Evolutionary conservation across 495 filamentous ascomycete genomes (phyloP).

Genomic region (Talaromyces liani): DNA sequence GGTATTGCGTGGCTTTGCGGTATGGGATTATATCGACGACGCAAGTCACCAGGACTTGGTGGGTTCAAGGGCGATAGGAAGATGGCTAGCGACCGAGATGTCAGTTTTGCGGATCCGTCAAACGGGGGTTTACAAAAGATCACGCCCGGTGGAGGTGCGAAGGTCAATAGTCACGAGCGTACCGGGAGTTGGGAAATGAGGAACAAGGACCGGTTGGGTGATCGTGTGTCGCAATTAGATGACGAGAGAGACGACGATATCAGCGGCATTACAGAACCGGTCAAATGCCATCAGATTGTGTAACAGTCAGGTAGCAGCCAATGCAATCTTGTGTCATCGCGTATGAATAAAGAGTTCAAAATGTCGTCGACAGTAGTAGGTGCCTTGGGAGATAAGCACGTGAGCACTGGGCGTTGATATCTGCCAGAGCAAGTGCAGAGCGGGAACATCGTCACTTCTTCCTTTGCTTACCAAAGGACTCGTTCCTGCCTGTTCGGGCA

Average conservation of each 20-base stretch:
- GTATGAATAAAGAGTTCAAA: not conserved
- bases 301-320: conserved; percentile 10
- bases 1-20: conserved; percentile 31
- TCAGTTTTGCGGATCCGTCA: conserved; percentile 27
- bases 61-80: conserved; percentile 45
- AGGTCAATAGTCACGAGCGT: conserved; percentile 35
- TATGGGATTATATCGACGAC: conserved; percentile 21
- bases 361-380: not conserved
- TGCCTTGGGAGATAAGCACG: not conserved
- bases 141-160: conserved; percentile 14
- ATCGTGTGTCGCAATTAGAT: not conserved
- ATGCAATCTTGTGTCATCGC: not conserved
- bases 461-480: not conserved
- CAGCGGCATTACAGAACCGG: conserved; percentile 15
- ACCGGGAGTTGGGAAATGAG: conserved; percentile 48
- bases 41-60: conserved; percentile 19
- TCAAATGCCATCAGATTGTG: conserved; percentile 27
- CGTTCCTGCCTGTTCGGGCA: not conserved
- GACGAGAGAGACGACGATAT: conserved; percentile 6
- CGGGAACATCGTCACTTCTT: not conserved
- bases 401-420: not conserved
- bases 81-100: conserved; percentile 42
- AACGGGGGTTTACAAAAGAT: conserved; percentile 14
- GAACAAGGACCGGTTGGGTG: conserved; percentile 15
- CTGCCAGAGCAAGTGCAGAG: not conserved